These are phyloP conservation scores for Vanderwaltozyma tropicalis DNA, from an alignment of 805 yeast species.

Conservation along the genomic window DNA sequence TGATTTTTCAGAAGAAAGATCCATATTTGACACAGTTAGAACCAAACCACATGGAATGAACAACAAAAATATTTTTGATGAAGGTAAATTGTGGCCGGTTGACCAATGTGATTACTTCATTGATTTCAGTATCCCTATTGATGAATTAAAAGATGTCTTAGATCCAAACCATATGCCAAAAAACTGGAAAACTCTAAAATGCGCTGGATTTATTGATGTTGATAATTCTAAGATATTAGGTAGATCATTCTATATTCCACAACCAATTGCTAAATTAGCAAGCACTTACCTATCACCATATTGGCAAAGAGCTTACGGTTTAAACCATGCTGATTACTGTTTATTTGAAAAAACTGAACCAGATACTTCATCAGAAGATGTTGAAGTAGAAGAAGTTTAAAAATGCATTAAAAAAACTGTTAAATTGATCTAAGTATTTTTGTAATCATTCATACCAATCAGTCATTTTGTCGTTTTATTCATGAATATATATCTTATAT, in stretches of 20 bases:
- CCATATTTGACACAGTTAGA: slow-evolving; percentile 33
- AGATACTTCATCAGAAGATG: not conserved
- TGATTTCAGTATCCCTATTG: slow-evolving; percentile 48
- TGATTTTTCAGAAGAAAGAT: slow-evolving; percentile 49
- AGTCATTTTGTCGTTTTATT: too few relatives aligned
- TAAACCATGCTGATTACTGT: slow-evolving; percentile 44
- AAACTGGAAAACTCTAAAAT: slow-evolving; percentile 41
- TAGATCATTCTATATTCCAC: slow-evolving; percentile 45
- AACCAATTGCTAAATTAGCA: slow-evolving; percentile 22
- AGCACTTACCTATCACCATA: slow-evolving; percentile 6
- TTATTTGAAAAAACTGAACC: slow-evolving; percentile 24
- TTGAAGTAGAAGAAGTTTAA: not conserved
- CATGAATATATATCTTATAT: too few relatives aligned
- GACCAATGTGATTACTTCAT: slow-evolving; percentile 57
- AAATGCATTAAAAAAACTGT: too few relatives aligned
- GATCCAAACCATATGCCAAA: slow-evolving; percentile 12
- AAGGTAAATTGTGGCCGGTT: slow-evolving; percentile 40
- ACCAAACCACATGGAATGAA: slow-evolving; percentile 58
- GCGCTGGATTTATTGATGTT: slow-evolving; percentile 44
- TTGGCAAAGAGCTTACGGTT: slow-evolving; percentile 22
- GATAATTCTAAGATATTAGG: slow-evolving; percentile 45
- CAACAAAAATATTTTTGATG: slow-evolving; percentile 57
- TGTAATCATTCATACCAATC: too few relatives aligned
- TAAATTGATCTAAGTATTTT: too few relatives aligned
- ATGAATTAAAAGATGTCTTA: slow-evolving; percentile 35